These are phyloP conservation scores for Brassica nigra DNA, from an alignment of 345 rosid species.

Conservation along the genomic window DNA sequence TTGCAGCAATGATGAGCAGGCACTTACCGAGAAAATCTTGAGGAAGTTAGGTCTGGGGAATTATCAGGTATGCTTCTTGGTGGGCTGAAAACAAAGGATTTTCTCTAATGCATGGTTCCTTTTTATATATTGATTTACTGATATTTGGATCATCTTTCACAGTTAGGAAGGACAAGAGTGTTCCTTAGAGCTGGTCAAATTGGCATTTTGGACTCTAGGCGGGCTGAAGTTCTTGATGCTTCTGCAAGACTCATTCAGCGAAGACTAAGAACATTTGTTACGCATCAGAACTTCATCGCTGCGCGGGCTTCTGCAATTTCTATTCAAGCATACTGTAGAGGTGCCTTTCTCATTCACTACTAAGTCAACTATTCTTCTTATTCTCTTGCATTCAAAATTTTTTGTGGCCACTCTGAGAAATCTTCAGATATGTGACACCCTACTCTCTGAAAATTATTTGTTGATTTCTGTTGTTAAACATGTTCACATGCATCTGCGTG, in stretches of 20 bases:
- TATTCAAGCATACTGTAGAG: constrained; percentile 88
- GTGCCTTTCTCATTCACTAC: constrained; percentile 43
- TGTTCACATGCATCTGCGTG: constrained; percentile 9
- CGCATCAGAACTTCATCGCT: constrained; percentile 56
- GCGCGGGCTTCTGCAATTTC: constrained; percentile 59
- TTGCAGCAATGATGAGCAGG: constrained; percentile 75
- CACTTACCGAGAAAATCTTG: constrained; percentile 74
- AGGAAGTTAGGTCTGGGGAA: constrained; percentile 70
- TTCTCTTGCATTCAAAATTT: background rate
- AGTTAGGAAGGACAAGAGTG: constrained; percentile 95
- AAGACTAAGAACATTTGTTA: constrained; percentile 60
- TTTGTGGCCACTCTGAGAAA: background rate
- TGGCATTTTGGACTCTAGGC: constrained; percentile 76
- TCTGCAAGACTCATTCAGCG: constrained; percentile 81
- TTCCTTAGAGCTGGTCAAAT: constrained; percentile 98
- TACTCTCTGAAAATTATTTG: background rate
- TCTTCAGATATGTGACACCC: background rate
- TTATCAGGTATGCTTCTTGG: constrained; percentile 68
- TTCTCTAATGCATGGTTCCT: background rate
- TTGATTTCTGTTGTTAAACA: constrained; percentile 18
- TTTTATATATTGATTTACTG: constrained; percentile 17
- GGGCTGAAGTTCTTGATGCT: constrained; percentile 84
- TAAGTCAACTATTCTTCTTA: constrained; percentile 5
- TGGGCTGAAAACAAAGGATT: constrained; percentile 11
- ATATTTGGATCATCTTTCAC: constrained; percentile 38